These are phyloP conservation scores for Pleurotus ostreatus DNA, from an alignment of 768 basidiomycete species.

Conservation along the genomic window DNA sequence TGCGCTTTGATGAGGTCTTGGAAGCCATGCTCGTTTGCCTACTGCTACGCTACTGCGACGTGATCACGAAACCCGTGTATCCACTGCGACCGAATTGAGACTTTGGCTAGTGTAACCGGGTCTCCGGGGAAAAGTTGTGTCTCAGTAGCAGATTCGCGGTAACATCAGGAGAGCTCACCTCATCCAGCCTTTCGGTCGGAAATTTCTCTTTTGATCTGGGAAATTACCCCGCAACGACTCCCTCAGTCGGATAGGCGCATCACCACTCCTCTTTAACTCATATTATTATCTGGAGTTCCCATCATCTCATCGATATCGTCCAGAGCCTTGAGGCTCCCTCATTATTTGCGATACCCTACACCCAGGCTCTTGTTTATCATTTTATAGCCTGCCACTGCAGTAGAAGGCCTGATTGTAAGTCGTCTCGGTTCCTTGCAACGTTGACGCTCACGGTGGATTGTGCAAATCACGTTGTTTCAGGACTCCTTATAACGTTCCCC, in stretches of 20 bases:
- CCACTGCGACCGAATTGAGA: too few relatives aligned
- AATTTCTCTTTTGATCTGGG: background rate
- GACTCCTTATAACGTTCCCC: background rate
- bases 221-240: background rate
- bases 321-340: background rate
- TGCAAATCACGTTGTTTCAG: conserved; percentile 5
- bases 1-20: too few relatives aligned
- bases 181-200: background rate
- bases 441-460: background rate
- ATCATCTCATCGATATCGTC: conserved; percentile 4
- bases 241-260: background rate
- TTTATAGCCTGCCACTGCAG: too few relatives aligned
- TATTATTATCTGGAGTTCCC: background rate
- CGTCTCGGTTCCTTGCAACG: too few relatives aligned
- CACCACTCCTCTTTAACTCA: background rate
- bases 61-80: too few relatives aligned
- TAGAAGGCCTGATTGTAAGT: background rate
- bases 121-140: too few relatives aligned
- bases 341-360: conserved; percentile 3
- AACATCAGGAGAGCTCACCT: background rate
- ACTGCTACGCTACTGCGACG: too few relatives aligned
- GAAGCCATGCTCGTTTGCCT: too few relatives aligned
- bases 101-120: too few relatives aligned
- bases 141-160: too few relatives aligned
- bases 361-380: background rate